Conservation (phyloP, 129 eudicot species). For the Lonicera japonica region DNA sequence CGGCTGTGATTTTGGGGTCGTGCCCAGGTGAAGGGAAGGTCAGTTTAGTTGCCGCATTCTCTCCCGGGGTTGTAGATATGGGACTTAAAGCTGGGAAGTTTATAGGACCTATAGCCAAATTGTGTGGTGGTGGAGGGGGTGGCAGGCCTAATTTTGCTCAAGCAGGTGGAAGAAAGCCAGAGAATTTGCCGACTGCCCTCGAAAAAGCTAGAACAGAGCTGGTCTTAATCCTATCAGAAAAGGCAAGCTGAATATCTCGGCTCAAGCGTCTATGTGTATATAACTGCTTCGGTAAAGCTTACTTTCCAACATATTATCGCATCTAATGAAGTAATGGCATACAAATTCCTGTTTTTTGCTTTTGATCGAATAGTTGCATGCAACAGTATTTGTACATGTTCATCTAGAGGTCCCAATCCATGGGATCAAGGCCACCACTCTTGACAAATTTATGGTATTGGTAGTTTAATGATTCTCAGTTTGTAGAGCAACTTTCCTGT, state of each 20-base stretch:
- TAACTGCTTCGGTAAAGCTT: not conserved
- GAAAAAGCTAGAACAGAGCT: conserved; percentile 69
- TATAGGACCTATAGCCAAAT: conserved; percentile 85
- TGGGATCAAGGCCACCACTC: too few species aligned
- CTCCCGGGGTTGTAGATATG: conserved; percentile 76
- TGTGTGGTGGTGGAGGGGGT: conserved; percentile 97
- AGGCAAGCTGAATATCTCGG: conserved; percentile 29
- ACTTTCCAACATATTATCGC: not conserved
- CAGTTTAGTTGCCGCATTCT: conserved; percentile 79
- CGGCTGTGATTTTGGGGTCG: conserved; percentile 82
- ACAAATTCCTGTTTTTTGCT: not conserved
- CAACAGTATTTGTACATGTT: too few species aligned
- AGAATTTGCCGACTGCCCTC: conserved; percentile 65
- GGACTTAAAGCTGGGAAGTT: conserved; percentile 92
- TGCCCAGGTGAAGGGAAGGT: conserved; percentile 79
- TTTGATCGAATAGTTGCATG: not conserved
- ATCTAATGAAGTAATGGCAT: not conserved
- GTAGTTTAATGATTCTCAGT: too few species aligned
- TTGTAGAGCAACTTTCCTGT: too few species aligned
- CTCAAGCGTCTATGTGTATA: not conserved
- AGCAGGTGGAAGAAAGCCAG: conserved; percentile 96
- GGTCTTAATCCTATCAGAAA: conserved; percentile 46
- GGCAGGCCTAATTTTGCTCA: conserved; percentile 95
- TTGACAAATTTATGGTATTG: too few species aligned
- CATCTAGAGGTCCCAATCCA: too few species aligned